Base-by-base conservation (phyloP, 2,329 filamentous ascomycete genomes). In the Ceratocystis destructans region DNA sequence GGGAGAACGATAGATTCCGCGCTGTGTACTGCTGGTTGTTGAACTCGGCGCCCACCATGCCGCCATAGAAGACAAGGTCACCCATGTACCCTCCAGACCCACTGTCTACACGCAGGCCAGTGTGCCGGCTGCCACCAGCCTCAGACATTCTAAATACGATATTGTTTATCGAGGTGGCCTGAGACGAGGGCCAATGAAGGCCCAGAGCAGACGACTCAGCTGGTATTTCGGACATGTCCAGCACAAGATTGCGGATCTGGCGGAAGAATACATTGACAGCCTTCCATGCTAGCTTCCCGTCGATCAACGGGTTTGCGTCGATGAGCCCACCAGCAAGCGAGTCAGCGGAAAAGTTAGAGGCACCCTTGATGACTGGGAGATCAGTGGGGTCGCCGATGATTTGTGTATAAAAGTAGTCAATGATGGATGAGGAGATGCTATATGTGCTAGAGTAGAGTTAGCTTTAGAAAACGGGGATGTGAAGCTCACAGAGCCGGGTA, bases 401-500 rank as follows among this genome's bases (percentile, higher is more conserved):
- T 74, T 90, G 87, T 1, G 89, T 91, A 73, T 90, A 90, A 77
- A 92, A 94, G 75, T 86, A 85, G 72, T 88, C 84, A 53, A 88
- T 76, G 68, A 94, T 84, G 5, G 89, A 87, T 69, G 78, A 80
- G 63, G 83, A 87, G 68, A 93, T 84, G 4, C 86, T 71, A 72
- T 93, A 94, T 2, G 86, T 91, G 57, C 75, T 76, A 44, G 1
- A 3, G 15, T n/a, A 15, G 33, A n/a, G 61, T 63, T 45, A 63
- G 61, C 41, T 15, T 20, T 8, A 44, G 22, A 25, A 41, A 3
- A 17, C n/a, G 3, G 61, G 12, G 5, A 6, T 22, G 31, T 8
- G 7, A 65, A 6, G 22, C 3, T 5, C 8, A 28, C 5, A 25
- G 22, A 53, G 17, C 20, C 20, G 12, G 7, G 17, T 28, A 25